Conservation (phyloP, 2,329 filamentous ascomycete genomes). For the Ophiostoma himal-ulmi region DNA sequence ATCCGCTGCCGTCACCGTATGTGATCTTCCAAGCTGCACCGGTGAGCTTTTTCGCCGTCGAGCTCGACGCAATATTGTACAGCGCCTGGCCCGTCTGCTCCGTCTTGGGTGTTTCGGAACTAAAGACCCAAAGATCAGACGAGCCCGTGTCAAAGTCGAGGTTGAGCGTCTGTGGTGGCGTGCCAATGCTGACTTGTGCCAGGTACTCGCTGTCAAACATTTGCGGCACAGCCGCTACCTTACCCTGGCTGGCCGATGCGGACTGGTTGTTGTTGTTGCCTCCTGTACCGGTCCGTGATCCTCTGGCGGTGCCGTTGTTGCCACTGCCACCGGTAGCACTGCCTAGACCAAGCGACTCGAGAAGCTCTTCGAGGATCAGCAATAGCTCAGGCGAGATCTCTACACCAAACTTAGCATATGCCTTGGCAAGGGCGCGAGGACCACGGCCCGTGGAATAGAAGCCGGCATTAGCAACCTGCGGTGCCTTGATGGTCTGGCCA, state of each 20-base stretch:
- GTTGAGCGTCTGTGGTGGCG: conserved; percentile 13
- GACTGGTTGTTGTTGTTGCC: not conserved
- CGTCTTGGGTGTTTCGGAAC: conserved; percentile 31
- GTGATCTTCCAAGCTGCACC: conserved; percentile 36
- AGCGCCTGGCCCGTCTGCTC: conserved; percentile 36
- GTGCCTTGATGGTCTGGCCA: conserved; percentile 37
- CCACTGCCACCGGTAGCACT: not conserved
- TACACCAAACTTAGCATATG: conserved; percentile 32
- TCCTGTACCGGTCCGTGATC: not conserved
- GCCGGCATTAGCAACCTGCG: conserved; percentile 37
- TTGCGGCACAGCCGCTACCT: conserved; percentile 42
- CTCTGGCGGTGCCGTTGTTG: not conserved
- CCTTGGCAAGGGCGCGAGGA: conserved; percentile 32
- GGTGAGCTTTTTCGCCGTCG: conserved; percentile 33
- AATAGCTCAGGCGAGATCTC: conserved; percentile 21
- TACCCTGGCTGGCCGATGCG: conserved; percentile 24
- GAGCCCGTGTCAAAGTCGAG: conserved; percentile 20
- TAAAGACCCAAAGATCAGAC: conserved; percentile 30
- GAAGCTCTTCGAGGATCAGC: conserved; percentile 30
- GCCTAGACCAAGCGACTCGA: not conserved
- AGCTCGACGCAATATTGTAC: conserved; percentile 36
- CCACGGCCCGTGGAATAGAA: conserved; percentile 31
- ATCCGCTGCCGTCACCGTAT: conserved; percentile 40
- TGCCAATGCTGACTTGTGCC: conserved; percentile 46
- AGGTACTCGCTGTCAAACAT: conserved; percentile 47